Conservation (phyloP, 805 yeast genomes). For the Aciculoconidium aculeatum region DNA sequence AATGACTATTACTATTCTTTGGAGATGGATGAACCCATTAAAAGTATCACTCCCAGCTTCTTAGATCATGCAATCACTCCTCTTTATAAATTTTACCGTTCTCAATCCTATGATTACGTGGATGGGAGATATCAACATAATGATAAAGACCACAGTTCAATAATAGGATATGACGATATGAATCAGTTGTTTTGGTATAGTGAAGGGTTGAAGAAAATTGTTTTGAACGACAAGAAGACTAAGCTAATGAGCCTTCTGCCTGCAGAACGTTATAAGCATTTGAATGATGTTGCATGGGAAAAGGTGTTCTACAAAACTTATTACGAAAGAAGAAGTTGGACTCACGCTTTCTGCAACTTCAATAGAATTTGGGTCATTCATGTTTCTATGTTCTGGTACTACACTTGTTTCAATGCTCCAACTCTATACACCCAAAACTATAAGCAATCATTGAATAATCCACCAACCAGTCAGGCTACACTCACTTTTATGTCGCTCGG, state of each 20-base stretch:
- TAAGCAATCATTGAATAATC: constrained; percentile 46
- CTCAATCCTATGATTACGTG: constrained; percentile 43
- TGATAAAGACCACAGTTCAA: constrained; percentile 60
- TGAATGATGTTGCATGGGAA: constrained; percentile 60
- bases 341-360: constrained; percentile 66
- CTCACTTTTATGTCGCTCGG: constrained; percentile 60
- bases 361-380: constrained; percentile 79
- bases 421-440: constrained; percentile 60
- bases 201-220: constrained; percentile 57
- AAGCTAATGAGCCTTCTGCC: constrained; percentile 50
- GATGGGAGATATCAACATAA: constrained; percentile 41
- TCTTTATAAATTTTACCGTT: constrained; percentile 53
- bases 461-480: constrained; percentile 52
- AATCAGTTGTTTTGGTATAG: constrained; percentile 85
- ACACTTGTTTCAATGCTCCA: constrained; percentile 62
- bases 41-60: constrained; percentile 33
- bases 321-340: constrained; percentile 70
- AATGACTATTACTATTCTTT: constrained; percentile 55
- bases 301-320: constrained; percentile 70
- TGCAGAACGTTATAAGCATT: constrained; percentile 47
- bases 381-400: constrained; percentile 70
- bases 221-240: constrained; percentile 36
- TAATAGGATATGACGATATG: constrained; percentile 85
- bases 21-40: constrained; percentile 25
- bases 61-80: constrained; percentile 74